Evolutionary conservation across 805 yeast genomes (phyloP), one percentile per base, ranked within the genome.

Genomic region (Debaryomyces tyrocola): DNA sequence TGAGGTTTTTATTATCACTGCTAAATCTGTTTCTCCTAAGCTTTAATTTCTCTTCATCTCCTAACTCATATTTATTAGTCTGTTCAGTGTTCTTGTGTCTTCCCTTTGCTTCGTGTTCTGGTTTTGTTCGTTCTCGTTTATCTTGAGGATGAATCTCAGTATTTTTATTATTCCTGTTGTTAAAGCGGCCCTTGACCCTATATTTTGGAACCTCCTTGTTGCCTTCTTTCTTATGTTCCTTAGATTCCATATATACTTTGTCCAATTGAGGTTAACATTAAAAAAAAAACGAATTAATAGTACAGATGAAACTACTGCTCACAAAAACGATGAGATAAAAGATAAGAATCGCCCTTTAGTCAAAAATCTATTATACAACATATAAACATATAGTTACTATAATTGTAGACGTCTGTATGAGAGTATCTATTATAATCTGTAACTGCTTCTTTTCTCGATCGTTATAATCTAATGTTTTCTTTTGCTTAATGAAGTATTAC

Each of bases 11-110:
- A 10, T 12, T n/a, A 28, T 38, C 29, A 3, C 20, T 15, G 12
- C 31, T 41, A 29, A 48, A 48, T 33, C 51, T 21, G 24, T 36
- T 37, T 11, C 28, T 34, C 14, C 51, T 37, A 15, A 31, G 31
- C 18, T 24, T 35, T 24, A 48, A 15, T 21, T 40, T 47, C 6
- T 40, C 43, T 27, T 39, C 35, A 3, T 28, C 42, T 14, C 12
- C 17, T 11, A 31, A 31, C 4, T 31, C 34, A 31, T 17, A 8
- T 6, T 14, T 38, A 15, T 24, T 20, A 7, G 1, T 31, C 7
- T 31, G 34, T 12, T 14, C 17, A 9, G 14, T 31, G 8, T 3
- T 8, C 34, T 14, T 31, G 17, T 31, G 14, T 31, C 5, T 31
- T 14, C 34, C 34, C 7, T 31, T 31, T 11, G 34, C 6, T 8